Base-by-base conservation (phyloP, 345 rosid species). In the Linum usitatissimum region DNA sequence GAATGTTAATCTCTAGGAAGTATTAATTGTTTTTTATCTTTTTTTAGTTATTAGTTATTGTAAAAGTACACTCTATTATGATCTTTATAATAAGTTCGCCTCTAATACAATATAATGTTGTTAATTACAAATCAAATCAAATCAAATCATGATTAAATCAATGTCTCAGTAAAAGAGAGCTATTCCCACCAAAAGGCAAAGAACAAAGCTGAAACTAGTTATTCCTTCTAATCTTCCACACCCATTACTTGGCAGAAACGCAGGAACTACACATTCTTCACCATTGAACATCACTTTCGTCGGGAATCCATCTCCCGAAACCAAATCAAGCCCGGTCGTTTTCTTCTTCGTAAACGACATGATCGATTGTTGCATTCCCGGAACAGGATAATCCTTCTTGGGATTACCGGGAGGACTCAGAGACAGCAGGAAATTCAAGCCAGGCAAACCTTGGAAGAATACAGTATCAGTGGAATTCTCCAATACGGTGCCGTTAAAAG, bases 311-410 rank as follows among this genome's bases (percentile, higher is more conserved):
- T 79, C 83, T 4, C 76, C 72, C 0, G n/a, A 34, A 9, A 71
- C 68, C 53, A 69, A 64, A 19, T 75, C 38, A 56, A 82, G 58
- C 7, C 51, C 54, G 4, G 81, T 76, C 2, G 72, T 79, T 2
- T 15, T 48, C 64, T 70, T 63, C 75, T 77, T 82, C 2, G 70
- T 45, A 66, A 79, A 82, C 5, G 71, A 74, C 59, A 82, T 68
- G 7, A 79, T 72, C 4, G 82, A 79, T 21, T 82, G 87, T 17
- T 70, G 85, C 36, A 74, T 56, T 0, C 87, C 90, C 0, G 90
- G 87, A 13, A 82, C 67, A 23, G 65, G 73, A 9, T 79, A 71
- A 55, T 76, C 81, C 51, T 74, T 79, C 57, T 38, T 71, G 0
- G 82, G 88, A 38, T 71, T 68, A 5, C 67, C 13, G 6, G 79